Conservation (phyloP, 2,329 filamentous ascomycete genomes). For the Dothideomycetes sp. region DNA sequence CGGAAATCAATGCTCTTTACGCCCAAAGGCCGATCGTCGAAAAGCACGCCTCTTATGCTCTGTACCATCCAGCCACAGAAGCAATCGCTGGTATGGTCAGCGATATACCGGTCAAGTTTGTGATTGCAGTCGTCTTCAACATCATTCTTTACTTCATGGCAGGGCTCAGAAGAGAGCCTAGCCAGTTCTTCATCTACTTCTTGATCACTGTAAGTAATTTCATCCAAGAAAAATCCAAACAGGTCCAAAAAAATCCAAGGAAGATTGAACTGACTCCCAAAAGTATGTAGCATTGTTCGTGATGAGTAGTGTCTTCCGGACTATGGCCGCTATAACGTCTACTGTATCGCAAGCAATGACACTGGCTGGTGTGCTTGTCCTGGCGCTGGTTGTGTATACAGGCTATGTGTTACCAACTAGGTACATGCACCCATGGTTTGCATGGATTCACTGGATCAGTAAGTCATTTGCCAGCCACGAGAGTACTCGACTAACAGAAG, state of each 20-base stretch:
- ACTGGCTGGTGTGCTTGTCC: constrained; percentile 40
- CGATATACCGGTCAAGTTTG: constrained; percentile 49
- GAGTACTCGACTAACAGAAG: no score
- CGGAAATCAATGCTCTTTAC: constrained; percentile 51
- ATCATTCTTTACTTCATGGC: constrained; percentile 48
- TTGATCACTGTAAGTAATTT: no score
- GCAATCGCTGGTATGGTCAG: constrained; percentile 43
- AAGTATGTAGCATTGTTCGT: constrained; percentile 40
- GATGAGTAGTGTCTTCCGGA: constrained; percentile 34
- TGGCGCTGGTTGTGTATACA: constrained; percentile 54
- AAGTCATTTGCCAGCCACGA: background rate
- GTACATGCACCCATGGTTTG: constrained; percentile 40
- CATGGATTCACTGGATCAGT: constrained; percentile 41
- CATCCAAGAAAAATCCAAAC: no score
- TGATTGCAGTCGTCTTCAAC: constrained; percentile 41
- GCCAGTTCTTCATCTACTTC: constrained; percentile 52
- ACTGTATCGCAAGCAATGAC: constrained; percentile 54
- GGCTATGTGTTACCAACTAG: constrained; percentile 38
- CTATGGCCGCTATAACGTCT: constrained; percentile 47
- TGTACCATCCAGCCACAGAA: constrained; percentile 30
- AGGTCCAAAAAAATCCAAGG: no score
- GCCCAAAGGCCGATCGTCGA: constrained; percentile 36
- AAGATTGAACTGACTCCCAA: constrained; percentile 41
- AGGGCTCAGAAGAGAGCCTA: constrained; percentile 28
- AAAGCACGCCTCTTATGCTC: constrained; percentile 34